A percentile compares a stretch with the other conserved stretches of the same genome.
phyloP scores from a whole-genome alignment of 1,139 yeast species.

The Hyphopichia buzzinii region DNA sequence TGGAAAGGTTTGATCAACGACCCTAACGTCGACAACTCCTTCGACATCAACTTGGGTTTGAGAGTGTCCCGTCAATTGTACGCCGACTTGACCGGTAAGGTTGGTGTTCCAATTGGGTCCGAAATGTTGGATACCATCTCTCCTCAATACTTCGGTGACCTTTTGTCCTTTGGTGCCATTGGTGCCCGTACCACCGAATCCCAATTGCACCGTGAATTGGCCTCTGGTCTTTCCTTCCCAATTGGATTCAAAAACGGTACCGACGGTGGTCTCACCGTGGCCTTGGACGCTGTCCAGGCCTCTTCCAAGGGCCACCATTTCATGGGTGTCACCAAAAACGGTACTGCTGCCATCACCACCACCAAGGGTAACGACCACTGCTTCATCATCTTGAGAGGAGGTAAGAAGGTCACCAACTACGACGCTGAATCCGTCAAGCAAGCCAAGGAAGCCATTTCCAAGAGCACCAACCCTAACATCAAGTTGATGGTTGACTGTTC shows the following conservation, averaged over 20 bases:
- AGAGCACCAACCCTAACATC: conserved; percentile 43
- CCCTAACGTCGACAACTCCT: conserved; percentile 92
- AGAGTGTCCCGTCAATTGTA: conserved; percentile 85
- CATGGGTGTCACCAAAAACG: conserved; percentile 81
- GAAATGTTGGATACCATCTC: conserved; percentile 98
- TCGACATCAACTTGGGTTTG: conserved; percentile 92
- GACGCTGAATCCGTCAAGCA: conserved; percentile 66
- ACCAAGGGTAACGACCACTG: conserved; percentile 92
- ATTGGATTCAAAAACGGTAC: conserved; percentile 98
- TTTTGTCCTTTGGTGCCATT: conserved; percentile 91
- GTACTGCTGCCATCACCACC: conserved; percentile 92
- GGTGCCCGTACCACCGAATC: conserved; percentile 99
- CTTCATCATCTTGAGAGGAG: conserved; percentile 92
- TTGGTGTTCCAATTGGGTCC: conserved; percentile 82
- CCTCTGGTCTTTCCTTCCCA: conserved; percentile 94
- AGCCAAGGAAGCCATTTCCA: conserved; percentile 56
- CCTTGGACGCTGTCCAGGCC: conserved; percentile 90
- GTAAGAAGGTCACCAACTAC: conserved; percentile 89
- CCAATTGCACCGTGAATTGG: conserved; percentile 92
- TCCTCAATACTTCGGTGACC: conserved; percentile 88
- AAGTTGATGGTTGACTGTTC: conserved; percentile 92
- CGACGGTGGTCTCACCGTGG: conserved; percentile 88
- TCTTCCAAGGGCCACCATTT: conserved; percentile 94
- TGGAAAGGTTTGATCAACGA: conserved; percentile 98
- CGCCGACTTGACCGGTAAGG: conserved; percentile 67